Evolutionary conservation across 352 stramenopile genomes (phyloP), one percentile per base, ranked within the genome.

Genomic region (Phytophthora macrochlamydospora): DNA sequence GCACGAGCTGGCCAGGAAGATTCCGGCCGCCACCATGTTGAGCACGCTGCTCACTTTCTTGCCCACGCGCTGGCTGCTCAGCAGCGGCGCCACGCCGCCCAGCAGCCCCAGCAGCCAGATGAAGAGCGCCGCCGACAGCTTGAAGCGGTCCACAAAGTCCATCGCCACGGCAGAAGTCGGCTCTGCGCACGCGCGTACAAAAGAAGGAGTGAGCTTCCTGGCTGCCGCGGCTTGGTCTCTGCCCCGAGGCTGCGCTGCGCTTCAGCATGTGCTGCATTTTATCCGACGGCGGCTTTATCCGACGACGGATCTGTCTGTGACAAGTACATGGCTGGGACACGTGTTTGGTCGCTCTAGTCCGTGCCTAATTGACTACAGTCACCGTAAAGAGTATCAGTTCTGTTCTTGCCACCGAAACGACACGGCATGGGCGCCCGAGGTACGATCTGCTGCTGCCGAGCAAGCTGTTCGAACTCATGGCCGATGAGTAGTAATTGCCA

Each of bases 21-120:
- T 89, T 38, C 87, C 87, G 9, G 78, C 87, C 2, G 87, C 85
- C 55, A 90, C 72, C 85, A 92, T 93, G 67, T 95, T 95, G 60
- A 95, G 81, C 31, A 85, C 63, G 50, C 83, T 93, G 24, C 65
- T 89, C 43, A 59, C 57, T 35, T 60, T 67, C 33, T 78, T 79
- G 38, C 77, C 68, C 48, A 75, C 54, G 50, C 66, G 66, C 29
- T 71, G 71, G 38, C 66, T 71, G 50, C 70, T 78, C 31, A 89
- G 55, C 29, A 95, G 62, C 18, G 85, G 83, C 13, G 70, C 76
- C 30, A 87, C 43, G 59, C 81, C 85, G 43, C 85, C 85, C 14
- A 76, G 54, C 5, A 95, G 30, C 12, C 76, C 85, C 56, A 90
- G 60, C 40, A 62, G 33, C 70, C 78, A 93, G 62, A 95, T 87